Evolutionary conservation across 306 rosid genomes (phyloP).

Genomic region (Prunus salicina): DNA sequence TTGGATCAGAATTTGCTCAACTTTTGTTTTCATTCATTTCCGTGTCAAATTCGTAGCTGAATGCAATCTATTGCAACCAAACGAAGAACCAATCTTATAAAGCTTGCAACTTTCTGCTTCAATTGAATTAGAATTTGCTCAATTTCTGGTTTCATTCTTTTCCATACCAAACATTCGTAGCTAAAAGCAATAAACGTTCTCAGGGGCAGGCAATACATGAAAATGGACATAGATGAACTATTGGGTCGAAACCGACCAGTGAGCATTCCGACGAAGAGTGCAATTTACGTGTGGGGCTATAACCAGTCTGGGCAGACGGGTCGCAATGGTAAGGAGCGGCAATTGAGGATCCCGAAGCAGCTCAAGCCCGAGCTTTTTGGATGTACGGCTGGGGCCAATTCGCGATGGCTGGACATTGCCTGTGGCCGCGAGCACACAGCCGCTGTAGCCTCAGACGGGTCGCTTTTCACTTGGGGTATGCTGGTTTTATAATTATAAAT

Average conservation of each 20-base stretch:
- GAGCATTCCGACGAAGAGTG: conserved; percentile 65
- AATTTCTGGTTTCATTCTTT: background rate
- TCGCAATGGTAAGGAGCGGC: conserved; percentile 61
- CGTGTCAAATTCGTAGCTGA: background rate
- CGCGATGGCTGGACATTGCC: conserved; percentile 83
- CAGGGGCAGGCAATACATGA: conserved; percentile 5
- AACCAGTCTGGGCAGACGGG: conserved; percentile 95
- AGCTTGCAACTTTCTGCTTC: background rate
- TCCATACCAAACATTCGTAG: background rate
- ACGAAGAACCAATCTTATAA: background rate
- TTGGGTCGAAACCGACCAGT: conserved; percentile 45
- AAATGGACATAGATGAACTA: conserved; percentile 62
- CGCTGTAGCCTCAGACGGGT: conserved; percentile 85
- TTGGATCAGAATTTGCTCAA: background rate
- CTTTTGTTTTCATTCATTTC: background rate
- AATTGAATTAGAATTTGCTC: background rate
- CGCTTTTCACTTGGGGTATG: conserved; percentile 87
- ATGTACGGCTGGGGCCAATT: conserved; percentile 65
- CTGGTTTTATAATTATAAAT: background rate
- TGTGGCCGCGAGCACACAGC: conserved; percentile 98
- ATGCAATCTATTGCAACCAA: background rate
- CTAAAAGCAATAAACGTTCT: background rate
- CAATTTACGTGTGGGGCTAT: conserved; percentile 94
- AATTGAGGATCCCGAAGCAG: conserved; percentile 81
- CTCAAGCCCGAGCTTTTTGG: conserved; percentile 77